phyloP scores from a whole-genome alignment of 2,329 filamentous ascomycete species.

The Amylocarpus encephaloides region DNA sequence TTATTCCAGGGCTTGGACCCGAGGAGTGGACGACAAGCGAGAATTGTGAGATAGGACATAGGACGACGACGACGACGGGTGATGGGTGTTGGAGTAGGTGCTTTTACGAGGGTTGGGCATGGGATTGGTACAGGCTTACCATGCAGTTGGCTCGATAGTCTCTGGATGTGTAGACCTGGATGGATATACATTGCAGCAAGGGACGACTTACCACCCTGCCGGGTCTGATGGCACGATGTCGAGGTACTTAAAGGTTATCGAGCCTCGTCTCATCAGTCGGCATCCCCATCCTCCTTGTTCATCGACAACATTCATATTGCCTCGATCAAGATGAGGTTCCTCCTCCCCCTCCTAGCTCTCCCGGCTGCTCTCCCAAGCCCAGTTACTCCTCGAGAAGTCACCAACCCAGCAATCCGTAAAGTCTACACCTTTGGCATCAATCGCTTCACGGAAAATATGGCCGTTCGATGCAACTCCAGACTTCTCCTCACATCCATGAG shows the following conservation, averaged over 20 bases:
- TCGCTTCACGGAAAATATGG: slow-evolving; percentile 18
- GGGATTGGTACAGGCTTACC: not conserved
- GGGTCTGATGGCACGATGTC: too few relatives aligned
- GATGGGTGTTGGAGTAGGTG: too few relatives aligned
- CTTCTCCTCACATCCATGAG: slow-evolving; percentile 34
- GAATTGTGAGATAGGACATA: too few relatives aligned
- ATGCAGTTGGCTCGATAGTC: not conserved
- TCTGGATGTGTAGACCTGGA: not conserved
- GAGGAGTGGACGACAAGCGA: too few relatives aligned
- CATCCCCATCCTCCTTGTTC: not conserved
- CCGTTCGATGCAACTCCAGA: slow-evolving; percentile 46
- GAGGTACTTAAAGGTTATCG: too few relatives aligned
- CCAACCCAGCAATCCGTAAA: slow-evolving; percentile 1
- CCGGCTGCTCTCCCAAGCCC: not conserved
- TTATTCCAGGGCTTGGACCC: too few relatives aligned
- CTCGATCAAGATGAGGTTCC: not conserved
- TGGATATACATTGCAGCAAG: not conserved
- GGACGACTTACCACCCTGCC: too few relatives aligned
- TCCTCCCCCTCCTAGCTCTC: not conserved
- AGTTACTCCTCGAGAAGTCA: not conserved
- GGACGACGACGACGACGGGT: too few relatives aligned
- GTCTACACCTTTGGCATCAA: slow-evolving; percentile 11
- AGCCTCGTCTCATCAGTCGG: too few relatives aligned
- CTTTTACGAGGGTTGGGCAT: too few relatives aligned
- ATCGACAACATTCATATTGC: not conserved